Evolutionary conservation across 1,139 yeast genomes (phyloP), one percentile per base, ranked within the genome.

Genomic region (Scheffersomyces segobiensis): DNA sequence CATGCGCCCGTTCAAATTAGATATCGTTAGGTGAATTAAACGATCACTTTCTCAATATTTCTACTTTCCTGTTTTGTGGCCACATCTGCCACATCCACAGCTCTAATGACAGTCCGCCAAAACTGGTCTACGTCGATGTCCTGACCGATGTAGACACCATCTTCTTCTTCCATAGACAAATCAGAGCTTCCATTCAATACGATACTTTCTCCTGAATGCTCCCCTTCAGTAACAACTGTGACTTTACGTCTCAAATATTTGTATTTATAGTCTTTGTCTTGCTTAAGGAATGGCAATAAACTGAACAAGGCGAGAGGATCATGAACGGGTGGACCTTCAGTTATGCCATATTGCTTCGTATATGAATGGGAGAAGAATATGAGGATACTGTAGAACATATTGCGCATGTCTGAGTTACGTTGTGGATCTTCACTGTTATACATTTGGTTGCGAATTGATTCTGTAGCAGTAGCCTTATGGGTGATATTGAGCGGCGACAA

Each of bases 291-390:
- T 3, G 88, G 85, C 52, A 89, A 70, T 26, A 89, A 68, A 0
- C 85, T 84, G 55, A 83, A 86, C 3, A 90, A 77, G 0, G 97
- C 91, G 52, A 90, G 73, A 0, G 97, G 96, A 68, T 91, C 97
- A 71, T 92, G 97, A 1, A 91, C 80, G 1, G 96, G 93, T 0
- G 96, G 95, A 0, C 96, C 96, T 2, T 71, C 65, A 3, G 60
- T 66, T 62, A 82, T 80, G 2, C 81, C 84, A 64, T 79, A 81
- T n/a, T 70, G 72, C 21, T 70, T 68, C 55, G 71, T 74, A 69
- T 85, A 87, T 12, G 83, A 69, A 39, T 73, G 74, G 2, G 81
- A 81, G 52, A 67, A 67, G 66, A 80, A 88, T 55, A 76, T 76
- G 65, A 89, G 77, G 56, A 91, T 77, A 58, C 86, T 86, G 65